Evolutionary conservation across 345 rosid species (phyloP), one percentile per base, ranked within the genome.

Genomic region (Durio zibethinus): DNA sequence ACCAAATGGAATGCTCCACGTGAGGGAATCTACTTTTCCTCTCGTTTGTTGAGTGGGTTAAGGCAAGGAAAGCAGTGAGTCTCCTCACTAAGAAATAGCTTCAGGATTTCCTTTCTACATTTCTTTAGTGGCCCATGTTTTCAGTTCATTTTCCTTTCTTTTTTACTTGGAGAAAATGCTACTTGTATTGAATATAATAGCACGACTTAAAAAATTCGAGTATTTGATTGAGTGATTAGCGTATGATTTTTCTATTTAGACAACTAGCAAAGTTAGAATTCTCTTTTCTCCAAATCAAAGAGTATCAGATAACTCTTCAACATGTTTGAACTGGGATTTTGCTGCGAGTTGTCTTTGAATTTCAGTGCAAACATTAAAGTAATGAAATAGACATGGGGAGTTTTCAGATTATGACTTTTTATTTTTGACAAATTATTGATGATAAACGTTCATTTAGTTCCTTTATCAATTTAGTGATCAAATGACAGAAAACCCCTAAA

Each of bases 1-100:
- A 7, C 40, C 25, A 50, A 52, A 29, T 20, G 10, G n/a, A 38
- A 31, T 31, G 16, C 6, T 70, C 75, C 45, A 72, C 43, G 45
- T 35, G 4, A 31, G 61, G 62, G 75, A 50, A 72, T 72, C 75
- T 72, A 45, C 57, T 69, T 69, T 45, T 69, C 23, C 18, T 25
- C 36, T 45, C 53, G 33, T 16, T 69, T 47, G 38, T 15, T 47
- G 2, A 65, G 71, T 65, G 23, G 56, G 21, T 25, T 25, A 47
- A 45, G 57, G 14, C 25, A 11, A 42, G 21, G 59, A 53, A 53
- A 53, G 25, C 59, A 1, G 59, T 6, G 25, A 53, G 21, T 6
- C 3, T 53, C 25, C 20, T 53, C 57, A 52, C 2, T 5, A n/a
- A 10, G 50, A 66, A 66, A 65, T n/a, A n/a, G 50, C 47, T 64